phyloP scores from a whole-genome alignment of 2,329 filamentous ascomycete genomes.

The Colletotrichum euphorbiae region DNA sequence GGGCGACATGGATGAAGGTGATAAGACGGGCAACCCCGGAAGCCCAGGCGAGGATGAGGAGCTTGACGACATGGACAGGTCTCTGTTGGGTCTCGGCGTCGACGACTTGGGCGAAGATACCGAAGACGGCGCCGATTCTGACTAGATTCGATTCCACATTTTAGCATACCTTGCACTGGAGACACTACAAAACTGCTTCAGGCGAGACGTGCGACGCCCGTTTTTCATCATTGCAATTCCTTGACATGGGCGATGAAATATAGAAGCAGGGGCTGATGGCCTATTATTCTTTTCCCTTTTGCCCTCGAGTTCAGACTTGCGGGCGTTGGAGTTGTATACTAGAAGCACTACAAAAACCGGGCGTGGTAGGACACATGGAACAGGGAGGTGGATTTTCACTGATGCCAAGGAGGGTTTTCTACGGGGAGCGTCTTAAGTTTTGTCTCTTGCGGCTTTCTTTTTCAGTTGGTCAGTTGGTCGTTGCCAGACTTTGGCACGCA shows the following conservation, averaged over 20 bases:
- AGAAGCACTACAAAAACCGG: conserved; percentile 25
- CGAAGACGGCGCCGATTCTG: conserved; percentile 28
- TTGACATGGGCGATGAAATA: background rate
- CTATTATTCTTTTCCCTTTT: background rate
- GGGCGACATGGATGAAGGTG: conserved; percentile 62
- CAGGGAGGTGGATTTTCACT: conserved; percentile 6
- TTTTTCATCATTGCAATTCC: background rate
- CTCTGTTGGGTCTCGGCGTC: conserved; percentile 35
- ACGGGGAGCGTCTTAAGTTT: conserved; percentile 7
- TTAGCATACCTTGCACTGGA: background rate
- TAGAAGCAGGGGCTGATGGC: background rate
- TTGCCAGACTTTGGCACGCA: background rate
- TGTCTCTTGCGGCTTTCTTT: background rate
- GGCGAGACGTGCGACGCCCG: background rate
- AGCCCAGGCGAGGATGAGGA: conserved; percentile 51
- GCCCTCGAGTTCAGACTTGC: conserved; percentile 18
- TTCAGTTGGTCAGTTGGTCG: background rate
- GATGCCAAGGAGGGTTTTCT: conserved; percentile 1
- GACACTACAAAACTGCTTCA: background rate
- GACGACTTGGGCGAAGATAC: conserved; percentile 25
- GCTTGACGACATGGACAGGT: conserved; percentile 51
- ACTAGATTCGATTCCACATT: conserved; percentile 3
- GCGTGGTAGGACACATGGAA: conserved; percentile 10
- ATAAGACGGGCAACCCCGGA: conserved; percentile 41
- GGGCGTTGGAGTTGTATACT: conserved; percentile 36